Evolutionary conservation across 495 filamentous ascomycete genomes (phyloP), one percentile per base, ranked within the genome.

Genomic region (Pseudevernia furfuracea): DNA sequence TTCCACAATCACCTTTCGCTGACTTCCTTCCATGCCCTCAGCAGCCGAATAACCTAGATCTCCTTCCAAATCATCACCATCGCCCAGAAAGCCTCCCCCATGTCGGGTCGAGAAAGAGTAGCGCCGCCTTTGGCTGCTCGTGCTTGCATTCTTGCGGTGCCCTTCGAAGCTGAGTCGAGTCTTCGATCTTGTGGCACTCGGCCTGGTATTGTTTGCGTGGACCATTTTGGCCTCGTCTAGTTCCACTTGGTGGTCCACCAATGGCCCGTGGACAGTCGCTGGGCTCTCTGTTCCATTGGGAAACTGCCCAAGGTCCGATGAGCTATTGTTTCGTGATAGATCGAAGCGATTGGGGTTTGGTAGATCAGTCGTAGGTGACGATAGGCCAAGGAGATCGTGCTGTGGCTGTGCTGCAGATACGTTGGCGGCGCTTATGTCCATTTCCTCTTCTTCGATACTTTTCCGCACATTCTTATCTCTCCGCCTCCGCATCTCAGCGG

Each of bases 1-100:
- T 78, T 98, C 94, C 46, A 97, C 93, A 80, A 97, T 97, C 48
- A 98, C 95, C 75, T 92, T 92, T 65, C 91, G 83, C 73, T 87
- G 84, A 62, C 89, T 88, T 4, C 90, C 89, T 73, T 96, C 91
- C 87, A 92, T 89, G n/a, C 87, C 95, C 73, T 89, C 89, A 1
- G 92, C 92, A 15, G 90, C 95, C 12, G 92, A 91, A 75, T 96
- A 97, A 9, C 94, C 94, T 32, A 98, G 76, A 75, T 98, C 94
- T 1, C 92, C 93, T 68, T 96, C 94, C 0, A 87, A 78, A 72
- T 96, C 91, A 62, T 92, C 90, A 44, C 84, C 85, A 60, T 87
- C 86, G 59, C 80, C 80, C 36, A 79, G 70, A 68, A 75, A 70
- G 55, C 72, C 68, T 11, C 69, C 69, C 28, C 73, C 75, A 44